Evolutionary conservation across 257 asterid genomes (phyloP), one percentile per base, ranked within the genome.

Genomic region (Nicotiana tabacum): DNA sequence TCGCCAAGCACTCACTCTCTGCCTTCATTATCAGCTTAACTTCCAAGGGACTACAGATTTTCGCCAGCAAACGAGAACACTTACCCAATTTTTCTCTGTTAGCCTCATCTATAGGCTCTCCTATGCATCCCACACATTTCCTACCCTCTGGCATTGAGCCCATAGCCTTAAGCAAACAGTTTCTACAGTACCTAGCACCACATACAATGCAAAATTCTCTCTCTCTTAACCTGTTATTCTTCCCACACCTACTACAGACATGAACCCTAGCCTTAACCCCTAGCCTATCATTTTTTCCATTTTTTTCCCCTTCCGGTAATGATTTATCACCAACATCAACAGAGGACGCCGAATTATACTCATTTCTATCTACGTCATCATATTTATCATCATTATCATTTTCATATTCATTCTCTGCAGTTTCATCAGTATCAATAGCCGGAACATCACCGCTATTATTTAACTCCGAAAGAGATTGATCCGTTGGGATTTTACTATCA

Each of bases 81-180:
- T 88, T 90, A 17, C 97, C 97, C 82, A 93, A 57, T 67, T 56
- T 86, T 5, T 85, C 81, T 84, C 97, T 82, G 30, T 91, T 91
- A 2, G 82, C 82, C 87, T 92, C 97, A 27, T 87, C 81, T 53
- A 93, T 88, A 4, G 90, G 84, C 82, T 83, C 85, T 70, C 97
- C 97, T 15, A 91, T 92, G 87, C 97, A 93, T 1, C 90, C 90
- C 29, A 92, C 85, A 24, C 97, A 93, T 87, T 93, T 93, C 84
- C 97, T 84, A 60, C 97, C 97, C 89, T 93, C 97, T 4, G 97
- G 95, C 97, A 93, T 93, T 33, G 93, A 85, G 70, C 97, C 97
- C 97, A 93, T 93, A 46, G 91, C 92, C 85, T 89, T 90, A 69
- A 93, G 57, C 84, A 93, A 82, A 74, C 97, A 93, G 27, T 85